Conservation (phyloP, 768 basidiomycete genomes). For the Hericium rajendrae region DNA sequence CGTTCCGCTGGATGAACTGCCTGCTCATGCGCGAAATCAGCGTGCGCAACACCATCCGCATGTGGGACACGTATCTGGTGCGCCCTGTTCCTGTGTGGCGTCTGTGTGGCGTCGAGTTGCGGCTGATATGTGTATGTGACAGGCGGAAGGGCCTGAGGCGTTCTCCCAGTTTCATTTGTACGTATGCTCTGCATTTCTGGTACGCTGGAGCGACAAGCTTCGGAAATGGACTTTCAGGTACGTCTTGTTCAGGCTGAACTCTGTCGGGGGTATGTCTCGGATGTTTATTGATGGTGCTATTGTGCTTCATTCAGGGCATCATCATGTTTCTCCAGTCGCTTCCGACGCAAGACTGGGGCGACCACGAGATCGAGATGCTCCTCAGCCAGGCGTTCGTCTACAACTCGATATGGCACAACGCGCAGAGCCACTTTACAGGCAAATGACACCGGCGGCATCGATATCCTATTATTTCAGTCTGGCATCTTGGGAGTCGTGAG, state of each 20-base stretch:
- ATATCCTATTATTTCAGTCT: not conserved
- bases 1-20: slow-evolving; percentile 99
- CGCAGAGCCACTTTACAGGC: slow-evolving; percentile 74
- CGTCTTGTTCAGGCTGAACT: slow-evolving; percentile 13
- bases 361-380: slow-evolving; percentile 92
- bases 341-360: slow-evolving; percentile 89
- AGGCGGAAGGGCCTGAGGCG: slow-evolving; percentile 97
- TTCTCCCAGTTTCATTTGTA: slow-evolving; percentile 99
- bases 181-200: slow-evolving; percentile 95
- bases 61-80: slow-evolving; percentile 99
- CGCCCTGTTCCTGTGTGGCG: slow-evolving; percentile 19
- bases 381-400: slow-evolving; percentile 94
- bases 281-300: not conserved
- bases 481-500: not conserved
- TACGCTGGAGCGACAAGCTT: slow-evolving; percentile 89
- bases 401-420: slow-evolving; percentile 88
- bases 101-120: not conserved
- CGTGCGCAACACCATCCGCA: slow-evolving; percentile 91
- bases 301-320: slow-evolving; percentile 56
- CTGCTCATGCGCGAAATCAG: slow-evolving; percentile 96
- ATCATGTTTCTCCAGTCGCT: slow-evolving; percentile 97
- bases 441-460: slow-evolving; percentile 27
- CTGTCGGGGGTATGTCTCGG: not conserved
- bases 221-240: slow-evolving; percentile 99
- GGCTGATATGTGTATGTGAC: not conserved